Percentiles rank a stretch among this genome's conserved stretches.
Evolutionary conservation across 176 grass and related monocot genomes (phyloP).

Genomic region (Alloteropsis semialata): DNA sequence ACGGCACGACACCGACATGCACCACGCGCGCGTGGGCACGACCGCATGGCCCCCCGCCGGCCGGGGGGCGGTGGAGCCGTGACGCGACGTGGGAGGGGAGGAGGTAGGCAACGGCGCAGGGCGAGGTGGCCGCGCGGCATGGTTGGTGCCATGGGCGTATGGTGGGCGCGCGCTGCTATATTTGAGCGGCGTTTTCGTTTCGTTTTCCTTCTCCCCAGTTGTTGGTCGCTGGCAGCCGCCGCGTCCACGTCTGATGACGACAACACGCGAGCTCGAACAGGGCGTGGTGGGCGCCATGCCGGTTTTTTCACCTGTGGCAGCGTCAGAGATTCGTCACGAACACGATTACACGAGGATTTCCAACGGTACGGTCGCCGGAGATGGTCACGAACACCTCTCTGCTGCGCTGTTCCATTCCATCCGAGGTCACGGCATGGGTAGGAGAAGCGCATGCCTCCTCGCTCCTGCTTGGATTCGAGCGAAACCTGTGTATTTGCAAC

Average conservation of each 20-base stretch:
- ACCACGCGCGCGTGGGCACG: background rate
- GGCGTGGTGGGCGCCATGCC: background rate
- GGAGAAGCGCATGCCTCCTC: too few relatives aligned
- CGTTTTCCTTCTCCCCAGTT: too few relatives aligned
- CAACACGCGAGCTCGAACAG: background rate
- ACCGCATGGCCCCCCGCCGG: background rate
- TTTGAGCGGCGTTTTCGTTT: background rate
- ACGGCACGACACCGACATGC: slow-evolving; percentile 40
- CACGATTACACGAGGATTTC: background rate
- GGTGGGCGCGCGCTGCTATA: background rate
- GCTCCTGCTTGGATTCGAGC: too few relatives aligned
- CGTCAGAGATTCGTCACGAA: background rate
- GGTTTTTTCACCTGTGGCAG: background rate
- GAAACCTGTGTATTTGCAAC: background rate
- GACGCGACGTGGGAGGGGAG: background rate
- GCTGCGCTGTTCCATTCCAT: background rate
- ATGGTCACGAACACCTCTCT: background rate
- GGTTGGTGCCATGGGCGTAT: background rate
- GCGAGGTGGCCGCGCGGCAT: background rate
- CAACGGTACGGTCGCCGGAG: background rate
- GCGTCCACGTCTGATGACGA: background rate
- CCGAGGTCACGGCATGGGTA: too few relatives aligned
- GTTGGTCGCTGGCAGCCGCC: background rate
- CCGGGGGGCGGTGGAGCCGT: background rate
- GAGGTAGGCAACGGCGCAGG: background rate